Evolutionary conservation across 106 monocot species (phyloP).

Genomic region (Chionographis japonica): DNA sequence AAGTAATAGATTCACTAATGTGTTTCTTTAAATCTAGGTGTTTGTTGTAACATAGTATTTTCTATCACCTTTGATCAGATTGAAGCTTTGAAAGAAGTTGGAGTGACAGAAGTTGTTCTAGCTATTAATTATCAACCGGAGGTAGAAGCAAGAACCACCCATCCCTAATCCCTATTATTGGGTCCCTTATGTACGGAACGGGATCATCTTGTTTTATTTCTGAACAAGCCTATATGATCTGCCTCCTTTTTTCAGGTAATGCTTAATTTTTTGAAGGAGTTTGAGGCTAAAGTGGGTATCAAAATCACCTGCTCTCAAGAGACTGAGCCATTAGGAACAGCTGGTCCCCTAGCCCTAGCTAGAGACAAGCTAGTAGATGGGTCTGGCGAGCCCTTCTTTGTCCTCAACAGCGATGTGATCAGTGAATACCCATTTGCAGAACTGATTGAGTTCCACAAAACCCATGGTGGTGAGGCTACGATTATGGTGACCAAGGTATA

Average conservation of each 20-base stretch:
- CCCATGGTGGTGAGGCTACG: constrained; percentile 62
- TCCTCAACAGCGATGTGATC: constrained; percentile 86
- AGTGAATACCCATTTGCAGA: constrained; percentile 73
- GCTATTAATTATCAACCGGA: constrained; percentile 70
- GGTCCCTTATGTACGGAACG: no score
- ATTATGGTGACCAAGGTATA: constrained; percentile 81
- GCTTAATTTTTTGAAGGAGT: constrained; percentile 81
- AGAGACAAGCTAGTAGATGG: constrained; percentile 61
- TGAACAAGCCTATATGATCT: neutral
- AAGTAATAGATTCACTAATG: no score
- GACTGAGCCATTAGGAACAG: constrained; percentile 78
- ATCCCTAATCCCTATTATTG: no score
- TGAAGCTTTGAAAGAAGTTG: constrained; percentile 62
- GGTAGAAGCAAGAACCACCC: constrained; percentile 18
- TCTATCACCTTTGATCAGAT: constrained; percentile 17
- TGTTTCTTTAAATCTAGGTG: neutral
- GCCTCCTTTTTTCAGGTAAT: constrained; percentile 38
- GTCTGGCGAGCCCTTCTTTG: constrained; percentile 82
- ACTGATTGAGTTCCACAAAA: constrained; percentile 57
- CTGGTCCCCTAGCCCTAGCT: constrained; percentile 77
- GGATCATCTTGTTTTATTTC: neutral
- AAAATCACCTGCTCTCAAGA: constrained; percentile 86
- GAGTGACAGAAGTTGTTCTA: constrained; percentile 60
- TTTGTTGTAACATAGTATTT: neutral
- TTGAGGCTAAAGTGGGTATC: constrained; percentile 60